These are phyloP conservation scores for Trypanosoma brucei DNA, from an alignment of 208 protist species.

Conservation along the genomic window DNA sequence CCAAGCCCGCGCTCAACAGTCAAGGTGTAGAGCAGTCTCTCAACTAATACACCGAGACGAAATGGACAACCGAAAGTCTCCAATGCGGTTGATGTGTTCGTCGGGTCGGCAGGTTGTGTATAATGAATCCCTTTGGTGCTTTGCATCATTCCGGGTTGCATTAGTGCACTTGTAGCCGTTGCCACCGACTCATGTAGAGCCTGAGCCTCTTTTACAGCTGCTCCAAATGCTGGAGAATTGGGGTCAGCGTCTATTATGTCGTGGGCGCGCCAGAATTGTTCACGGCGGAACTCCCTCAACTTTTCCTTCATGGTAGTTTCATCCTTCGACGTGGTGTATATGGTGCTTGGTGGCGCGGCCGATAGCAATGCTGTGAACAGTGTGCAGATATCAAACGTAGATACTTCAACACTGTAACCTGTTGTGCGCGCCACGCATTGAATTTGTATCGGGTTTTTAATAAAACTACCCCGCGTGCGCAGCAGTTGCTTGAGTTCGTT, in stretches of 20 bases:
- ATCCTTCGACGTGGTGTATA: constrained; percentile 30
- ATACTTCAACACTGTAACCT: constrained; percentile 78
- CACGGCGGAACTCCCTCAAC: constrained; percentile 53
- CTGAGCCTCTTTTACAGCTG: constrained; percentile 54
- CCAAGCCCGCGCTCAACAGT: constrained; percentile 65
- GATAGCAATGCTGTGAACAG: constrained; percentile 67
- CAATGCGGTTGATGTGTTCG: constrained; percentile 53
- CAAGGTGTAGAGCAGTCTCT: constrained; percentile 61
- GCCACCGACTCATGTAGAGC: constrained; percentile 59
- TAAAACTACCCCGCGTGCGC: constrained; percentile 29
- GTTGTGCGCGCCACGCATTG: constrained; percentile 55
- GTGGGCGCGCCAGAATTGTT: constrained; percentile 75
- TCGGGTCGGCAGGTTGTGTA: constrained; percentile 53
- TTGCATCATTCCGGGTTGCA: constrained; percentile 83
- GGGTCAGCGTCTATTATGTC: constrained; percentile 76
- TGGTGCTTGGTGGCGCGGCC: constrained; percentile 30
- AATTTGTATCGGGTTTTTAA: constrained; percentile 36
- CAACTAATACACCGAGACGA: constrained; percentile 50
- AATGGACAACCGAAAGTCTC: constrained; percentile 69
- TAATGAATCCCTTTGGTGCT: constrained; percentile 81
- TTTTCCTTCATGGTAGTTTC: constrained; percentile 13
- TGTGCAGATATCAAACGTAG: constrained; percentile 72
- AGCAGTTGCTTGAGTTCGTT: constrained; percentile 54
- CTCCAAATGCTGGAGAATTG: constrained; percentile 53
- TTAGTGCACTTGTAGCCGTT: constrained; percentile 62